Percentiles rank a stretch among this genome's conserved stretches.
Conservation (phyloP, 1,284 basidiomycete genomes). For the Boletus holoroseus region DNA sequence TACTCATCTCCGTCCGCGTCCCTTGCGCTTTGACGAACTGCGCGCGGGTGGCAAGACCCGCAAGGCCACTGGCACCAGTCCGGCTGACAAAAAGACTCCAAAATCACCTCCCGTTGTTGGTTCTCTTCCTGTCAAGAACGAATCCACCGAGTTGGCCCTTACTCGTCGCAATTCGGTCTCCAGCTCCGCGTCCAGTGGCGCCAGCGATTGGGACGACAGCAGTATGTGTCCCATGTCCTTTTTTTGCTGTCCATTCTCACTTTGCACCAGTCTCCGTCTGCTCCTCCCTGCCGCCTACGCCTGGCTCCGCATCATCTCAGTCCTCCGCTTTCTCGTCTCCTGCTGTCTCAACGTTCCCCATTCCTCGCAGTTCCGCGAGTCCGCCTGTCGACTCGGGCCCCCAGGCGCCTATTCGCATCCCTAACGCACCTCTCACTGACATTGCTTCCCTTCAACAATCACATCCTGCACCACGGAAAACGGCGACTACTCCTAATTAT, state of each 20-base stretch:
- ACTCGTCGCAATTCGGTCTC: slow-evolving; percentile 58
- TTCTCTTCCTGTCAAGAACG: slow-evolving; percentile 55
- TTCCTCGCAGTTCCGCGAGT: slow-evolving; percentile 56
- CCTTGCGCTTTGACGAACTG: slow-evolving; percentile 77
- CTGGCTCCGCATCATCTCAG: slow-evolving; percentile 48
- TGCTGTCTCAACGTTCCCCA: slow-evolving; percentile 48
- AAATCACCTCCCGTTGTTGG: slow-evolving; percentile 21
- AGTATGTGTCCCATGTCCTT: slow-evolving; percentile 38
- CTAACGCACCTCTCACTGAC: slow-evolving; percentile 61
- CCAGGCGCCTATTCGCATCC: slow-evolving; percentile 59
- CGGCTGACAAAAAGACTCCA: slow-evolving; percentile 36
- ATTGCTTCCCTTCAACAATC: slow-evolving; percentile 46
- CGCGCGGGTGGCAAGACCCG: slow-evolving; percentile 76
- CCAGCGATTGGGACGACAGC: slow-evolving; percentile 72
- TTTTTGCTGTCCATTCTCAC: slow-evolving; percentile 2
- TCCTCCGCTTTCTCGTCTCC: slow-evolving; percentile 65
- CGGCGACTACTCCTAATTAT: slow-evolving; percentile 29
- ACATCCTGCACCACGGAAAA: slow-evolving; percentile 29
- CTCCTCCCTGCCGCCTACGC: slow-evolving; percentile 38
- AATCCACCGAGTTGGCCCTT: slow-evolving; percentile 49
- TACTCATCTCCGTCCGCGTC: slow-evolving; percentile 73
- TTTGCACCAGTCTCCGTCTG: slow-evolving; percentile 53
- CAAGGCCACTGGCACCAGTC: slow-evolving; percentile 43
- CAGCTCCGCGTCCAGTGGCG: slow-evolving; percentile 48
- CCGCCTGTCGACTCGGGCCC: slow-evolving; percentile 44